Percentiles rank a stretch among this genome's conserved stretches.
These are phyloP conservation scores for Cadophora gregata DNA, from an alignment of 2,329 filamentous ascomycete species.

Conservation along the genomic window DNA sequence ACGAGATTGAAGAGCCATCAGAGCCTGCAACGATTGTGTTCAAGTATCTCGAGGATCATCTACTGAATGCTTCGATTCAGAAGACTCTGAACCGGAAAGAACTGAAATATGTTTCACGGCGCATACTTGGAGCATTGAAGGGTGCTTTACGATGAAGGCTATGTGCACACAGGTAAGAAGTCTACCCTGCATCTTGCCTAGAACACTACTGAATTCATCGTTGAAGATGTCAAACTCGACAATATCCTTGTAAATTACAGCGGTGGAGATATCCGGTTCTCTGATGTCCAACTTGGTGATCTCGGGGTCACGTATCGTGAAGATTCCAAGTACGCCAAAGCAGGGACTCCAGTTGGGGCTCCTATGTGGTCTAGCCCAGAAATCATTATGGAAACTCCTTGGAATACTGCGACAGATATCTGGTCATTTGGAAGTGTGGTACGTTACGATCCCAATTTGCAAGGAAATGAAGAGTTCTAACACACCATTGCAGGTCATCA, in stretches of 20 bases:
- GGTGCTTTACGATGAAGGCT: slow-evolving; percentile 27
- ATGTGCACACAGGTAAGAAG: slow-evolving; percentile 25
- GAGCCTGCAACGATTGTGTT: slow-evolving; percentile 28
- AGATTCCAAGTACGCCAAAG: slow-evolving; percentile 26
- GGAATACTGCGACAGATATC: slow-evolving; percentile 30
- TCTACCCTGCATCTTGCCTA: neutral
- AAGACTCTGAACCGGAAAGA: slow-evolving; percentile 27
- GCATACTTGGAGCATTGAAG: slow-evolving; percentile 26
- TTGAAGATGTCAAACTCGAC: slow-evolving; percentile 40
- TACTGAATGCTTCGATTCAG: slow-evolving; percentile 22
- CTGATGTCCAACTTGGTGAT: slow-evolving; percentile 22
- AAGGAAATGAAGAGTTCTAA: slow-evolving; percentile 7
- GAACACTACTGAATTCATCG: neutral
- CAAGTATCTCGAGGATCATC: slow-evolving; percentile 29
- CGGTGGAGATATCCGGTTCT: slow-evolving; percentile 22
- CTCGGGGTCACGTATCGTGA: slow-evolving; percentile 27
- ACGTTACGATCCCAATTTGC: slow-evolving; percentile 9
- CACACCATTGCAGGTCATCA: slow-evolving; percentile 24
- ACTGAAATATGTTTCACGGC: slow-evolving; percentile 25
- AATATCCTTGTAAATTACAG: slow-evolving; percentile 39
- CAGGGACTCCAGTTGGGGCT: slow-evolving; percentile 23
- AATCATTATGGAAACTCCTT: slow-evolving; percentile 22
- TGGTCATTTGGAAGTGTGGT: slow-evolving; percentile 31
- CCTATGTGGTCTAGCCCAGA: slow-evolving; percentile 30
- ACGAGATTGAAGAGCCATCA: slow-evolving; percentile 28